Conservation (phyloP, 2,329 filamentous ascomycete species). For the Trichoderma afroharzianum region DNA sequence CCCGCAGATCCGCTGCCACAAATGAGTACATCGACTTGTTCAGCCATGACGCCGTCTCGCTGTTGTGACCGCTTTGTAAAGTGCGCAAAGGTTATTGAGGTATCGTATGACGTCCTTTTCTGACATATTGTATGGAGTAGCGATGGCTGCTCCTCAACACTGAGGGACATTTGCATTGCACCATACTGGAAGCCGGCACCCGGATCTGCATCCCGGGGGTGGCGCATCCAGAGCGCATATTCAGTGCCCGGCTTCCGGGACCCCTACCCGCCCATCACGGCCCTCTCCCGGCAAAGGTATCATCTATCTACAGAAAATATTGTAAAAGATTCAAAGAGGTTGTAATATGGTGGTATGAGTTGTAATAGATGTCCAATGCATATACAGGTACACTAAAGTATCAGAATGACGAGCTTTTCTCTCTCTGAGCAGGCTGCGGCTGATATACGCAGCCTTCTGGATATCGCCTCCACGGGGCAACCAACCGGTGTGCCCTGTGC, state of each 20-base stretch:
- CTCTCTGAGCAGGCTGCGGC: background rate
- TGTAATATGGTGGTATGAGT: background rate
- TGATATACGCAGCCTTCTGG: background rate
- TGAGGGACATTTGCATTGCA: background rate
- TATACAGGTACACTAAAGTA: background rate
- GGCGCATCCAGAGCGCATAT: background rate
- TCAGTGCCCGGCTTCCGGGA: background rate
- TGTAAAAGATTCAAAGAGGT: background rate
- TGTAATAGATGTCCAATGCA: background rate
- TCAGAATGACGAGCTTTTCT: background rate
- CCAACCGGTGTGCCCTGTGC: background rate
- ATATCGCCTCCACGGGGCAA: background rate
- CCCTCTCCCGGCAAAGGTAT: background rate
- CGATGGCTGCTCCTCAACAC: background rate
- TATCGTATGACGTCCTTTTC: background rate
- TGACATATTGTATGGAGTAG: background rate
- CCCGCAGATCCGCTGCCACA: background rate
- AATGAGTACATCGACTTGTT: constrained; percentile 1
- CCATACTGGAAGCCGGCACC: background rate
- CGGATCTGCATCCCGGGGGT: background rate
- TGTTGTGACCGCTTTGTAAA: background rate
- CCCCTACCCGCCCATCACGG: background rate
- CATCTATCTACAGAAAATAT: background rate
- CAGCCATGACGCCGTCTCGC: background rate
- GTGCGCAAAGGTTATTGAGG: background rate